These are phyloP conservation scores for Coemansia sp. DNA, from an alignment of 192 early-diverging fungal species.

Conservation along the genomic window DNA sequence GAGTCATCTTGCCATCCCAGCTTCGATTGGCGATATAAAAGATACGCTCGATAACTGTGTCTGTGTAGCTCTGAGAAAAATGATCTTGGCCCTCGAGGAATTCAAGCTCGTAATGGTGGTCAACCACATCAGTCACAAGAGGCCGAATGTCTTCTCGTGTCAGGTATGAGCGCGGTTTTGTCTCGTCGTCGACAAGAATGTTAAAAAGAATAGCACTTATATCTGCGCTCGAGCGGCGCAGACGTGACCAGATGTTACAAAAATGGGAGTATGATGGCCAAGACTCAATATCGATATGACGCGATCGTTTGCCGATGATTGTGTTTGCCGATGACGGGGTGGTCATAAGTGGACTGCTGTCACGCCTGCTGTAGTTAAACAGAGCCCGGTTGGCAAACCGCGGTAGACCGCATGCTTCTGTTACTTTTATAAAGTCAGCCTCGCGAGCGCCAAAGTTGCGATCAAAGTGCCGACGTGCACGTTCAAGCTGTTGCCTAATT, in stretches of 20 bases:
- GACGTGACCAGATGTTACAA: constrained; percentile 38
- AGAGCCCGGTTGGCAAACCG: constrained; percentile 68
- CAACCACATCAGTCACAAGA: constrained; percentile 78
- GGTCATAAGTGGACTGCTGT: constrained; percentile 5
- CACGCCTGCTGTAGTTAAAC: constrained; percentile 45
- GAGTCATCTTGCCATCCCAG: constrained; percentile 68
- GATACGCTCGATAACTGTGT: constrained; percentile 86
- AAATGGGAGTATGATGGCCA: constrained; percentile 27
- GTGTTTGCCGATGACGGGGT: constrained; percentile 15
- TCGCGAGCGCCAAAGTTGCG: constrained; percentile 50
- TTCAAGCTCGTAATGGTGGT: constrained; percentile 83
- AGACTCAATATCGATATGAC: constrained; percentile 41
- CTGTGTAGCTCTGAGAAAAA: constrained; percentile 85
- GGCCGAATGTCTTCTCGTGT: constrained; percentile 66
- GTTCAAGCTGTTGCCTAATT: constrained; percentile 32
- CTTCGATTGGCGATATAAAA: constrained; percentile 73
- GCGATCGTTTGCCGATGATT: constrained; percentile 37
- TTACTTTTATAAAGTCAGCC: constrained; percentile 54
- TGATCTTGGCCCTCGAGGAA: constrained; percentile 77
- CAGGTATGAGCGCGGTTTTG: constrained; percentile 32
- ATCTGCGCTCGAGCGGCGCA: constrained; percentile 48
- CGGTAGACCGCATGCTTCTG: constrained; percentile 59
- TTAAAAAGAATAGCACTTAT: constrained; percentile 57
- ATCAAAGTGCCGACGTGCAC: constrained; percentile 36
- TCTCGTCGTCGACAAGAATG: constrained; percentile 54